phyloP scores from a whole-genome alignment of 2,329 filamentous ascomycete species.

The Arthrobotrys pseudoclavata region DNA sequence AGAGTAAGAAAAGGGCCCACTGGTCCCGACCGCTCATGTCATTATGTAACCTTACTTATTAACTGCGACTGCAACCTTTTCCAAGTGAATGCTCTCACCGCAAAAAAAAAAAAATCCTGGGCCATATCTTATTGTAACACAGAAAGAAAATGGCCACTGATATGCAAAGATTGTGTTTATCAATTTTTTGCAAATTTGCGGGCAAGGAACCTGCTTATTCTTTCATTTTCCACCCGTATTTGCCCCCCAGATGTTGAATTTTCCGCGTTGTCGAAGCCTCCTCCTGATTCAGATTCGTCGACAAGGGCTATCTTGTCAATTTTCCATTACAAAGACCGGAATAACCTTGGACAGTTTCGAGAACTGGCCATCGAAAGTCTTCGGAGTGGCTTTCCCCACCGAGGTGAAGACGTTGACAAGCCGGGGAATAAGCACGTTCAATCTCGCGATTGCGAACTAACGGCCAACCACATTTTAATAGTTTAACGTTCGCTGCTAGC shows the following conservation, averaged over 20 bases:
- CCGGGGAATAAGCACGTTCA: constrained; percentile 16
- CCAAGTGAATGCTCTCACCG: not conserved
- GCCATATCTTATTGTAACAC: constrained; percentile 33
- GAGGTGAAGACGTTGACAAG: constrained; percentile 40
- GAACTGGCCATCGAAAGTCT: constrained; percentile 15
- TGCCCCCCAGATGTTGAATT: constrained; percentile 47
- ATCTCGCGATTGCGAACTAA: constrained; percentile 6
- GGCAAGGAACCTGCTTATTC: constrained; percentile 50
- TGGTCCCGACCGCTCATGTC: constrained; percentile 14
- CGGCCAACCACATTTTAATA: constrained; percentile 5
- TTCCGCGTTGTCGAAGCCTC: constrained; percentile 47
- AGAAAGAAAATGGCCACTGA: constrained; percentile 8
- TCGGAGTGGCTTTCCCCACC: constrained; percentile 20
- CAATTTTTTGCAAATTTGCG: constrained; percentile 34
- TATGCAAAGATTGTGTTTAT: constrained; percentile 14
- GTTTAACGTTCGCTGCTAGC: not conserved
- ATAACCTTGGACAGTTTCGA: constrained; percentile 9
- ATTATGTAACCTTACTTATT: constrained; percentile 54
- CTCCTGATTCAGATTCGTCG: constrained; percentile 60
- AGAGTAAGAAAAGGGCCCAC: constrained; percentile 25
- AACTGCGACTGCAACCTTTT: constrained; percentile 51
- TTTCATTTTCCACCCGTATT: constrained; percentile 53
- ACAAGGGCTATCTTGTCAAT: constrained; percentile 22
- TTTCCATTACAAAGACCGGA: constrained; percentile 14
- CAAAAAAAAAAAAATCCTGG: not conserved